A percentile compares a stretch with the other conserved stretches of the same genome.
Conservation (phyloP, 192 early-diverging fungal species). For the Backusella psychrophila region DNA sequence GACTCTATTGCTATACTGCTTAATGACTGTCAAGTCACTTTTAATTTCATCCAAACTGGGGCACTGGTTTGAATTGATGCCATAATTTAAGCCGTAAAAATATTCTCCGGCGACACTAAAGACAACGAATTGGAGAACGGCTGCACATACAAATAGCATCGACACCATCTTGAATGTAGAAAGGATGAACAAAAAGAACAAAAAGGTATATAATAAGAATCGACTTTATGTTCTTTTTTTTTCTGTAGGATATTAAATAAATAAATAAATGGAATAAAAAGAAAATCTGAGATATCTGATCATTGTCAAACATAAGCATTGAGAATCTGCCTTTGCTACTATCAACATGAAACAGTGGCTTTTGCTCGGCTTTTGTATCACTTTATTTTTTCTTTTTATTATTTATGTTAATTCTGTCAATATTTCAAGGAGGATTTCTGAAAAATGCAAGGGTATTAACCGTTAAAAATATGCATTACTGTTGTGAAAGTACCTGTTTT, state of each 20-base stretch:
- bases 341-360: neutral
- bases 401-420: neutral
- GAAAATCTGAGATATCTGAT: neutral
- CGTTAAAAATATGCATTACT: neutral
- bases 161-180: neutral
- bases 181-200: neutral
- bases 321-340: neutral
- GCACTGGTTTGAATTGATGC: constrained; percentile 50
- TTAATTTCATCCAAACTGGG: constrained; percentile 48
- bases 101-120: neutral
- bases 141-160: neutral
- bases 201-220: neutral
- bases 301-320: neutral
- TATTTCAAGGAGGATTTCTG: neutral
- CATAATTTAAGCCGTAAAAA: constrained; percentile 55
- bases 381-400: neutral
- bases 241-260: neutral
- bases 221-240: neutral
- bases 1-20: constrained; percentile 47
- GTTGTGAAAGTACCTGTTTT: neutral
- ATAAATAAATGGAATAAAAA: neutral
- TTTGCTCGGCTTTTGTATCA: neutral
- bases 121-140: neutral
- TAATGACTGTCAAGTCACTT: constrained; percentile 44
- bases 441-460: neutral